Percentiles rank a stretch among this genome's conserved stretches.
Evolutionary conservation across 176 grass and related monocot species (phyloP).

Genomic region (Sorghum bicolor): Sorghum_bicolor_NCBIv3 NC_012871.2:57256001-57256500

Average conservation of each 20-base stretch:
- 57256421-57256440: neutral
- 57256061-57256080: neutral
- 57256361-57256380: neutral
- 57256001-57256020: neutral
- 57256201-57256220: neutral
- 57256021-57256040: neutral
- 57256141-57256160: neutral
- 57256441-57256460: neutral
- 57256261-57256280: neutral
- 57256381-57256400: slow-evolving; percentile 1
- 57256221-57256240: neutral
- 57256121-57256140: neutral
- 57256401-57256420: slow-evolving; percentile 11
- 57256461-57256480: neutral
- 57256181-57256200: neutral
- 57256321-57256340: neutral
- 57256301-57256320: slow-evolving; percentile 1
- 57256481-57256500: neutral
- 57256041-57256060: neutral
- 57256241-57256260: neutral
- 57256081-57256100: neutral
- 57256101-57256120: neutral
- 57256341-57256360: neutral
- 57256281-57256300: slow-evolving; percentile 17
- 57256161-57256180: slow-evolving; percentile 7